phyloP scores from a whole-genome alignment of 495 filamentous ascomycete species.

The Hyaloscypha variabilis region DNA sequence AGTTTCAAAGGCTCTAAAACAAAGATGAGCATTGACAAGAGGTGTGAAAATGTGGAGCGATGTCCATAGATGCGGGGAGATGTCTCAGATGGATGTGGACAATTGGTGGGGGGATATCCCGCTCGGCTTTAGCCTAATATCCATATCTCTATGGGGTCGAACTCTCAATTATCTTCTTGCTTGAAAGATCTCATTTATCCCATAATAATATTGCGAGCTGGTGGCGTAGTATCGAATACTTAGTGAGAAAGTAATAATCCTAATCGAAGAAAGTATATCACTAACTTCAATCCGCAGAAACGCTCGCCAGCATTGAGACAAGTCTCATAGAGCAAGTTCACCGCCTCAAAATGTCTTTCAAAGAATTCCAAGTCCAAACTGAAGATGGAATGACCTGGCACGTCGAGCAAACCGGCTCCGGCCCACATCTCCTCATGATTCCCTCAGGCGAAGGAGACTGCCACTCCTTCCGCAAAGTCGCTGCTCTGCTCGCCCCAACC shows the following conservation, averaged over 20 bases:
- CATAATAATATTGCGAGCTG: background rate
- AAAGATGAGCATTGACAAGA: background rate
- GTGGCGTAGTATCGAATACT: background rate
- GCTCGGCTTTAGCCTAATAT: background rate
- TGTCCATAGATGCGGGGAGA: background rate
- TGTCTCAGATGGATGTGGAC: too few species aligned
- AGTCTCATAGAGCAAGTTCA: background rate
- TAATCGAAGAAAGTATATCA: background rate
- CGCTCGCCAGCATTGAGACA: background rate
- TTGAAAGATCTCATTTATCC: background rate
- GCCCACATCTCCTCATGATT: conserved; percentile 32
- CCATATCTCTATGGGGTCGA: background rate
- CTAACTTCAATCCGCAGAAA: background rate
- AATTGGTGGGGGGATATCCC: background rate
- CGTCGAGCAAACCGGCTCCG: conserved; percentile 27
- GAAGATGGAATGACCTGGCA: conserved; percentile 34
- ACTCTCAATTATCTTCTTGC: background rate
- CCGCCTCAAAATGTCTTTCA: background rate
- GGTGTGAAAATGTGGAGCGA: background rate
- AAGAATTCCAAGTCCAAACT: conserved; percentile 16
- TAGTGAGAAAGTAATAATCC: background rate
- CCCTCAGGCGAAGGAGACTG: conserved; percentile 36
- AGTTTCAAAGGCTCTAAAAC: background rate
- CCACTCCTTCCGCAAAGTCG: conserved; percentile 27
- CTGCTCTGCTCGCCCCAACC: conserved; percentile 16